These are phyloP conservation scores for Echinochloa phyllopogon DNA, from an alignment of 176 grass and related monocot genomes.

Conservation along the genomic window DNA sequence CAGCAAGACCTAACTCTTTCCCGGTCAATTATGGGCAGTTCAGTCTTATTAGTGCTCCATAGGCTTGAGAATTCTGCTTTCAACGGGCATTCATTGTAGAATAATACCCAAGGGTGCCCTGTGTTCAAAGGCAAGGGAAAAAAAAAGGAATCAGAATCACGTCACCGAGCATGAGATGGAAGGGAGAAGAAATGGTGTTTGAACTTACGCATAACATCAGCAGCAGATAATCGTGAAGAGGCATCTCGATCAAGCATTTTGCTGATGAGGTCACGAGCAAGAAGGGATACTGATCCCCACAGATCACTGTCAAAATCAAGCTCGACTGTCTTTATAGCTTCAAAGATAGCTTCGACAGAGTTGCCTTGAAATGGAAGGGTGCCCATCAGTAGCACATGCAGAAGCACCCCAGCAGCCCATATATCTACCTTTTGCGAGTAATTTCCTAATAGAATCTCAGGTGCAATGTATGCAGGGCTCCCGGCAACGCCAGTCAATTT, in stretches of 20 bases:
- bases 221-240: conserved; percentile 47
- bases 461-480: conserved; percentile 89
- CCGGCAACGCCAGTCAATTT: conserved; percentile 77
- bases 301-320: conserved; percentile 53
- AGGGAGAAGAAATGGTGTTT: not conserved
- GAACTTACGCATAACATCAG: conserved; percentile 59
- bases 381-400: conserved; percentile 65
- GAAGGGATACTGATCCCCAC: conserved; percentile 52
- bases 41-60: conserved; percentile 30
- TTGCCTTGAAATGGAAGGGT: conserved; percentile 67
- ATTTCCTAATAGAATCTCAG: conserved; percentile 66
- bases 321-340: conserved; percentile 58
- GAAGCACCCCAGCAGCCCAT: conserved; percentile 67
- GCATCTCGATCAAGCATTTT: conserved; percentile 66
- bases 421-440: conserved; percentile 72
- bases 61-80: conserved; percentile 27
- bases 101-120: conserved; percentile 69
- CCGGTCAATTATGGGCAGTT: conserved; percentile 6
- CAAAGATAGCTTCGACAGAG: conserved; percentile 59
- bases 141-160: not conserved
- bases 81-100: conserved; percentile 41
- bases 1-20: conserved; percentile 8
- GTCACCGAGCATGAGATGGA: not conserved
- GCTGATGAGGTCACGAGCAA: conserved; percentile 63
- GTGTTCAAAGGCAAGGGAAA: conserved; percentile 27